phyloP scores from a whole-genome alignment of 2,329 filamentous ascomycete species.

The Pseudopithomyces chartarum region DNA sequence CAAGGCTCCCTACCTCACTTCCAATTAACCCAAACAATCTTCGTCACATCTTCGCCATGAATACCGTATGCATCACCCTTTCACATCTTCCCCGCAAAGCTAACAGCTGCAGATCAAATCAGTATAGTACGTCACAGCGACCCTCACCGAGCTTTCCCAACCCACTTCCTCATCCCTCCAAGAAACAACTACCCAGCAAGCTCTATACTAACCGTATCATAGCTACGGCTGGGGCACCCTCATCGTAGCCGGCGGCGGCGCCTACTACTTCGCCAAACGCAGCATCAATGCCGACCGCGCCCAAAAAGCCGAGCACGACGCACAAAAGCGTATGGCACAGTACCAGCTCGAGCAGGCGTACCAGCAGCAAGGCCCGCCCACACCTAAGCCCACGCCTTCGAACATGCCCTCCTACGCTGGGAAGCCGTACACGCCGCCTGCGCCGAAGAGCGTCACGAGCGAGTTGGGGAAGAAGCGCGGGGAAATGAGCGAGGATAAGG shows the following conservation, averaged over 20 bases:
- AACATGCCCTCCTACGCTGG: constrained; percentile 2
- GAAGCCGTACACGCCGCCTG: constrained; percentile 10
- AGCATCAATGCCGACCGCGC: constrained; percentile 92
- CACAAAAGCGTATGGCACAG: constrained; percentile 35
- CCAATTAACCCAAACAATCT: background rate
- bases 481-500: constrained; percentile 15
- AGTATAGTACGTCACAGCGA: constrained; percentile 57
- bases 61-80: constrained; percentile 52
- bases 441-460: constrained; percentile 13
- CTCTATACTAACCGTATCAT: background rate
- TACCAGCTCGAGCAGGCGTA: constrained; percentile 37
- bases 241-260: constrained; percentile 80
- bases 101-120: constrained; percentile 58
- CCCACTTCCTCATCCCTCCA: background rate
- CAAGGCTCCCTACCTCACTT: background rate
- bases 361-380: constrained; percentile 9
- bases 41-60: constrained; percentile 46
- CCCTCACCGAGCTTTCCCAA: background rate
- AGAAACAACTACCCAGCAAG: background rate
- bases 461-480: constrained; percentile 16
- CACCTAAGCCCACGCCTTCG: constrained; percentile 16
- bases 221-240: constrained; percentile 93
- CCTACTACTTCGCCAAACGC: constrained; percentile 95
- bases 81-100: background rate
- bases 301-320: constrained; percentile 63